Conservation (phyloP, 805 yeast species). For the Kazachstania bromeliacearum region DNA sequence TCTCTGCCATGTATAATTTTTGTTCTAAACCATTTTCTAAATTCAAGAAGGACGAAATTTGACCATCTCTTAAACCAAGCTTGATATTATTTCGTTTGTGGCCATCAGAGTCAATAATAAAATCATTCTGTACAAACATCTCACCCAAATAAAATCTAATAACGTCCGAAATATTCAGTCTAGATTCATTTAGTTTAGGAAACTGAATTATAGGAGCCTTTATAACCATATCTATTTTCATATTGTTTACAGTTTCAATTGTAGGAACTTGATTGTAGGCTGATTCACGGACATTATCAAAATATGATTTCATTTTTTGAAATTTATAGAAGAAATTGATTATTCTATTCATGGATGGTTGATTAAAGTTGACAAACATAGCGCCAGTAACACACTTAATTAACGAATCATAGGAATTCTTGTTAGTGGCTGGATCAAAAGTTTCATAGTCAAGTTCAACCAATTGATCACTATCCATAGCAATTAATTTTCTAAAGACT, state of each 20-base stretch:
- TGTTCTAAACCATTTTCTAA: conserved; percentile 40
- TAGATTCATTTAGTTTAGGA: conserved; percentile 46
- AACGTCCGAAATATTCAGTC: conserved; percentile 42
- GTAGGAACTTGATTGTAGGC: conserved; percentile 76
- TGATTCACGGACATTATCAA: conserved; percentile 80
- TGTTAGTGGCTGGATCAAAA: conserved; percentile 44
- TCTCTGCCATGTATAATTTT: conserved; percentile 52
- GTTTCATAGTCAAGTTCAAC: conserved; percentile 84
- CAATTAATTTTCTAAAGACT: conserved; percentile 52
- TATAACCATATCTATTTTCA: conserved; percentile 63
- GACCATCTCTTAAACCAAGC: conserved; percentile 66
- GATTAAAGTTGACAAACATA: conserved; percentile 66
- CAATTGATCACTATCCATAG: conserved; percentile 65
- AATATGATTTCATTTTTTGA: conserved; percentile 77
- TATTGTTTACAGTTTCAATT: conserved; percentile 40
- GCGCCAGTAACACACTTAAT: conserved; percentile 52
- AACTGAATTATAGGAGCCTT: conserved; percentile 78
- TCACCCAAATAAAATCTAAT: conserved; percentile 77
- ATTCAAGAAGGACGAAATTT: conserved; percentile 52
- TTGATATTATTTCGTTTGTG: conserved; percentile 44
- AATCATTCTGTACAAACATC: conserved; percentile 56
- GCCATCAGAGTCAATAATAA: conserved; percentile 27
- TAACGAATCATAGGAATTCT: conserved; percentile 36
- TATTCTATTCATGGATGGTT: conserved; percentile 65
- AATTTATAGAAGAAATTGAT: conserved; percentile 62